Percentiles rank a stretch among this genome's conserved stretches.
These are phyloP conservation scores for Saccharomyces hybrid DNA, from an alignment of 1,139 yeast species.

Conservation along the genomic window DNA sequence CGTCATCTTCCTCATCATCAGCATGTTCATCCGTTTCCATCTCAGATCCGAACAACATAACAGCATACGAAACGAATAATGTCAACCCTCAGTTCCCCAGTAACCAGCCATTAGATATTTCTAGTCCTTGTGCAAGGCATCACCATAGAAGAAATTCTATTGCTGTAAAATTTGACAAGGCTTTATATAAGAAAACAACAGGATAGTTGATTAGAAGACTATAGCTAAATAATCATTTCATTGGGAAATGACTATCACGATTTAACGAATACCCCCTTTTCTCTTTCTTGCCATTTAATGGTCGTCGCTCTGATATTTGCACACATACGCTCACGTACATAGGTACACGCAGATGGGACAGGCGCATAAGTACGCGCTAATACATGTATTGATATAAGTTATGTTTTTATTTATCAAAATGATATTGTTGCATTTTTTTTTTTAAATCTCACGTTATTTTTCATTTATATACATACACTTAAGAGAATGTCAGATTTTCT, in stretches of 20 bases:
- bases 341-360: neutral
- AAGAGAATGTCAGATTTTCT: neutral
- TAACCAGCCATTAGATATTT: neutral
- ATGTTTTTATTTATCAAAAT: slow-evolving; percentile 28
- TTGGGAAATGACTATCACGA: neutral
- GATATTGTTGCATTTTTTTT: neutral
- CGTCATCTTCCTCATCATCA: slow-evolving; percentile 1
- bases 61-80: neutral
- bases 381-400: neutral
- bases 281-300: neutral
- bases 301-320: neutral
- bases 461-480: neutral
- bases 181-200: slow-evolving; percentile 5
- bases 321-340: neutral
- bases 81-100: neutral
- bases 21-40: neutral
- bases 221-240: neutral
- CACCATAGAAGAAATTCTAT: slow-evolving; percentile 31
- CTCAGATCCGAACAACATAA: neutral
- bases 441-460: neutral
- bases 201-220: neutral
- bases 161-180: slow-evolving; percentile 28
- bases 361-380: neutral
- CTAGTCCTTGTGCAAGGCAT: slow-evolving; percentile 23
- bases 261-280: neutral